Evolutionary conservation across 1,139 yeast species (phyloP).

Genomic region (Candida glucosophila): DNA sequence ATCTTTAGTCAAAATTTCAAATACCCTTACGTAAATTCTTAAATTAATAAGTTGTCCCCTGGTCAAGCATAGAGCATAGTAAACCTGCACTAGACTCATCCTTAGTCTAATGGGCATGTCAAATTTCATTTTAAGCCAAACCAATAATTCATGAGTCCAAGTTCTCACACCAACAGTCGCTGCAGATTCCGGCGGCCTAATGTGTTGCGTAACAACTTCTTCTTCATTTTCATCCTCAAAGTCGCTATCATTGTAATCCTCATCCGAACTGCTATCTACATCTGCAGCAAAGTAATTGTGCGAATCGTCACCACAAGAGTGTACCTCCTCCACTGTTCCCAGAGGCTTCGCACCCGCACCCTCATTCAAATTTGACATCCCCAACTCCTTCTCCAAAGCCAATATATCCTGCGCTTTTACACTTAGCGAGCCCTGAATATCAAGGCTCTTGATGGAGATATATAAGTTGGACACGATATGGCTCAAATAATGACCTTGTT

Average conservation of each 20-base stretch:
- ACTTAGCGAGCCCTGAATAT: constrained; percentile 64
- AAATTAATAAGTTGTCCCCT: constrained; percentile 67
- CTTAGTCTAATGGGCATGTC: constrained; percentile 67
- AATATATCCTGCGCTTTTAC: constrained; percentile 59
- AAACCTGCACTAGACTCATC: constrained; percentile 57
- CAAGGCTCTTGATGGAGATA: constrained; percentile 69
- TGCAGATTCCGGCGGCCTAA: constrained; percentile 58
- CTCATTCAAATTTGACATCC: constrained; percentile 34
- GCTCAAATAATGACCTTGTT: constrained; percentile 66
- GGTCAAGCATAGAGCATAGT: constrained; percentile 62
- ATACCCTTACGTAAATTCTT: constrained; percentile 56
- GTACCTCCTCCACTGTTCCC: too few species aligned
- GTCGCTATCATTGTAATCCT: constrained; percentile 24
- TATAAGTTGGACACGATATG: constrained; percentile 75
- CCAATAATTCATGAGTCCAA: constrained; percentile 83
- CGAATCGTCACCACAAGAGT: constrained; percentile 11
- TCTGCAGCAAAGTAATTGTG: constrained; percentile 16
- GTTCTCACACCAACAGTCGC: constrained; percentile 69
- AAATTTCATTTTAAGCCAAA: constrained; percentile 75
- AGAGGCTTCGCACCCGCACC: too few species aligned
- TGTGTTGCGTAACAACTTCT: constrained; percentile 34
- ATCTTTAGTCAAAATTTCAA: constrained; percentile 50
- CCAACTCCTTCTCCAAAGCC: constrained; percentile 21
- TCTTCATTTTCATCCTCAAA: constrained; percentile 34
- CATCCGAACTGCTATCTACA: constrained; percentile 30